Evolutionary conservation across 371 early-diverging fungal genomes (phyloP).

Genomic region (Parasitella parasitica): DNA sequence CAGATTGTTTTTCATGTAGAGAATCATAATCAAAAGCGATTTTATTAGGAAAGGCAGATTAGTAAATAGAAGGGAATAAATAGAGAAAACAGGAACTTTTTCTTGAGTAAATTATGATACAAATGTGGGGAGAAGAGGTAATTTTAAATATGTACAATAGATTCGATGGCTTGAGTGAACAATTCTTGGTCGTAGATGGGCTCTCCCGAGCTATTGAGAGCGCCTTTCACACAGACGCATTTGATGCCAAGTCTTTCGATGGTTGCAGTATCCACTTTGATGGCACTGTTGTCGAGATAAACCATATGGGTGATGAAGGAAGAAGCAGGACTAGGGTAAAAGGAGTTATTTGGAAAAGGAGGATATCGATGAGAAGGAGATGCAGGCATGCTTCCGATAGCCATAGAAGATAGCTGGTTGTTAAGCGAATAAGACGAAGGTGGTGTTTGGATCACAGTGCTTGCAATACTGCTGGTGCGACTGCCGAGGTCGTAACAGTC

Average conservation of each 20-base stretch:
- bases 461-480: slow-evolving; percentile 3
- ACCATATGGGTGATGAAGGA: slow-evolving; percentile 70
- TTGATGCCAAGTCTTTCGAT: slow-evolving; percentile 66
- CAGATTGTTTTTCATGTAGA: too few species aligned
- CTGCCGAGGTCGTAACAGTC: slow-evolving; percentile 3
- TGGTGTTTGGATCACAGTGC: slow-evolving; percentile 10
- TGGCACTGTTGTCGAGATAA: slow-evolving; percentile 46
- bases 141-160: slow-evolving; percentile 16
- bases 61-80: too few species aligned
- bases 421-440: slow-evolving; percentile 11
- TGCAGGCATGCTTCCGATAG: slow-evolving; percentile 19
- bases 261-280: slow-evolving; percentile 57
- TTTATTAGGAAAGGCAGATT: neutral
- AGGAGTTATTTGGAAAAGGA: slow-evolving; percentile 34
- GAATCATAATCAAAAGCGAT: too few species aligned
- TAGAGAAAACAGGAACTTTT: neutral
- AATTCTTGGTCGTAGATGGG: slow-evolving; percentile 22
- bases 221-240: slow-evolving; percentile 48
- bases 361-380: slow-evolving; percentile 34
- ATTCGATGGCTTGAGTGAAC: slow-evolving; percentile 21
- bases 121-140: neutral
- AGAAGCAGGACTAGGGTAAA: slow-evolving; percentile 47
- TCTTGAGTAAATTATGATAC: neutral
- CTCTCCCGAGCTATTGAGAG: slow-evolving; percentile 15
- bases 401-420: neutral